Evolutionary conservation across 805 yeast genomes (phyloP).

Genomic region (Candida tibetensis): DNA sequence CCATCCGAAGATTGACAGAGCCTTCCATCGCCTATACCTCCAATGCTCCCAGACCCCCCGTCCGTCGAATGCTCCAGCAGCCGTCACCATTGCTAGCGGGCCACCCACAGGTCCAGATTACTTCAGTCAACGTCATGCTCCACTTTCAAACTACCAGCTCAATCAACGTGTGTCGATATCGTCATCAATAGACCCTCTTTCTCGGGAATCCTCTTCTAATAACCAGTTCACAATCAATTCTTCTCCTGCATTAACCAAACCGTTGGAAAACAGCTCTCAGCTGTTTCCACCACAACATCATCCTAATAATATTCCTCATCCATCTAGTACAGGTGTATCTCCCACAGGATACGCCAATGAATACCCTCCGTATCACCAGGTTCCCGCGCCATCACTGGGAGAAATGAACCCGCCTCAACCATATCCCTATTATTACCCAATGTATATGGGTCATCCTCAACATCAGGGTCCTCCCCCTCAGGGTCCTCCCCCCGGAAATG

Average conservation of each 20-base stretch:
- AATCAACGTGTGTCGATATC: conserved; percentile 7
- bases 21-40: conserved; percentile 9
- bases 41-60: background rate
- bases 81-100: too few relatives aligned
- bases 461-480: conserved; percentile 4
- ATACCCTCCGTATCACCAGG: background rate
- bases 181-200: conserved; percentile 6
- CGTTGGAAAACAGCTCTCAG: background rate
- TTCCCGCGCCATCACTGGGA: background rate
- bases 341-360: background rate
- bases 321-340: background rate
- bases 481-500: conserved; percentile 1
- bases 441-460: conserved; percentile 3
- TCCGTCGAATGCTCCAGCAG: background rate
- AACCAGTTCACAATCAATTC: conserved; percentile 1
- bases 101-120: too few relatives aligned
- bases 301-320: background rate
- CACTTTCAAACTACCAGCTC: conserved; percentile 8
- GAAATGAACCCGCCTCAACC: conserved; percentile 7
- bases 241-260: conserved; percentile 3
- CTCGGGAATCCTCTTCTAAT: conserved; percentile 3
- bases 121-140: conserved; percentile 5
- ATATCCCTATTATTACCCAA: conserved; percentile 5
- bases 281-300: background rate
- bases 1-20: conserved; percentile 15